Evolutionary conservation across 2,329 filamentous ascomycete species (phyloP).

Genomic region (Rutstroemia sydowiana): DNA sequence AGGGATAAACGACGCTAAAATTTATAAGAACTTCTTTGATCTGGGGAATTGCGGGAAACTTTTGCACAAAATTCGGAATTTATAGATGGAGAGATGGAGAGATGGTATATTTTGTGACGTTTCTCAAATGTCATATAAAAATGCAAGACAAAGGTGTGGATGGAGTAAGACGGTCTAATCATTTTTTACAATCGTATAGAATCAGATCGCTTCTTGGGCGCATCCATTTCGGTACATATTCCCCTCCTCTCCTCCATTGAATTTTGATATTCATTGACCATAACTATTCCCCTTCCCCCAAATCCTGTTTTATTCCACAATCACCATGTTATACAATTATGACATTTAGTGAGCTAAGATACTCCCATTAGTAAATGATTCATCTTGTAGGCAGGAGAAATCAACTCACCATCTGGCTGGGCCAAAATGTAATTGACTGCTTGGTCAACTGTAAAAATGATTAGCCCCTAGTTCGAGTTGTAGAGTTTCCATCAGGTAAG

Average conservation of each 20-base stretch:
- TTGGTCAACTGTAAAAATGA: conserved; percentile 54
- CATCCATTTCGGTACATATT: conserved; percentile 26
- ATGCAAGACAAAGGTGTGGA: conserved; percentile 13
- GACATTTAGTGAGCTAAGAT: conserved; percentile 27
- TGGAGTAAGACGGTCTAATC: conserved; percentile 30
- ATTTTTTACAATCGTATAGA: conserved; percentile 30
- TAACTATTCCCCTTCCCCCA: conserved; percentile 11
- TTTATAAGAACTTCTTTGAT: conserved; percentile 8
- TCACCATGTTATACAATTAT: conserved; percentile 25
- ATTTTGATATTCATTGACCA: conserved; percentile 15
- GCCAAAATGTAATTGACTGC: conserved; percentile 68
- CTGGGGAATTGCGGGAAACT: conserved; percentile 1
- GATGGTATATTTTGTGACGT: background rate
- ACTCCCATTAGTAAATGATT: background rate
- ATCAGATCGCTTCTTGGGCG: conserved; percentile 24
- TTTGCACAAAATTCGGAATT: background rate
- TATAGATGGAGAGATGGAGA: background rate
- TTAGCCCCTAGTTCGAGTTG: background rate
- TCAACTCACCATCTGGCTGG: conserved; percentile 62
- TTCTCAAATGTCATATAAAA: background rate
- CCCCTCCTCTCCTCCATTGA: conserved; percentile 14
- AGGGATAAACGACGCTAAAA: conserved; percentile 12
- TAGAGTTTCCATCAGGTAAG: background rate
- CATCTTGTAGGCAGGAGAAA: background rate
- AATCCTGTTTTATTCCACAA: background rate